phyloP scores from a whole-genome alignment of 345 rosid species.

The Gossypium rotundifolium region DNA sequence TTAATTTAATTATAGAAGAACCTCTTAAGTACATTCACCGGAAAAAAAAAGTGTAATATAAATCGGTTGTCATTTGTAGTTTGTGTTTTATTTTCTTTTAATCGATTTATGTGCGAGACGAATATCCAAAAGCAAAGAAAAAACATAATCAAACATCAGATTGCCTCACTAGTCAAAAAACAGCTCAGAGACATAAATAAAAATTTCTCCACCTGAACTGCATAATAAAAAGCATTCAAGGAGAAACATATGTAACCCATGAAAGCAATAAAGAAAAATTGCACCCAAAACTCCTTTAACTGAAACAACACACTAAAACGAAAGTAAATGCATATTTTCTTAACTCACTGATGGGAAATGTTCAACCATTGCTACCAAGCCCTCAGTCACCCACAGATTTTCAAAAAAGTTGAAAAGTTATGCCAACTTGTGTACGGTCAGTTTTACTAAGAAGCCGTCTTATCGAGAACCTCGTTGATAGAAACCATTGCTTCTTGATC shows the following conservation, averaged over 20 bases:
- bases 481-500: slow-evolving; percentile 64
- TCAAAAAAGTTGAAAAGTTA: slow-evolving; percentile 14
- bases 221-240: slow-evolving; percentile 36
- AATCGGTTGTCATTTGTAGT: too few relatives aligned
- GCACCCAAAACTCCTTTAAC: slow-evolving; percentile 9
- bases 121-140: neutral
- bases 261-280: neutral
- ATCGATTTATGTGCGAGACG: too few relatives aligned
- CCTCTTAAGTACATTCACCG: too few relatives aligned
- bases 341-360: neutral
- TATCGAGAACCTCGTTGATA: slow-evolving; percentile 51
- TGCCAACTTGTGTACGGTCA: neutral
- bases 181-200: slow-evolving; percentile 9
- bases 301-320: slow-evolving; percentile 16
- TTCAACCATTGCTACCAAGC: slow-evolving; percentile 20
- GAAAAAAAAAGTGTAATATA: too few relatives aligned
- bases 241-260: slow-evolving; percentile 4
- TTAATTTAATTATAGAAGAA: too few relatives aligned
- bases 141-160: neutral
- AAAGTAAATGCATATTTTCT: slow-evolving; percentile 18
- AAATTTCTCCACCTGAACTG: slow-evolving; percentile 35
- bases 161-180: neutral
- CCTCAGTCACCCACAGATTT: slow-evolving; percentile 1
- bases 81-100: too few relatives aligned
- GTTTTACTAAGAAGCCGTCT: neutral